Evolutionary conservation across 2,329 filamentous ascomycete genomes (phyloP).

Genomic region (Sordariomycetes sp.): DNA sequence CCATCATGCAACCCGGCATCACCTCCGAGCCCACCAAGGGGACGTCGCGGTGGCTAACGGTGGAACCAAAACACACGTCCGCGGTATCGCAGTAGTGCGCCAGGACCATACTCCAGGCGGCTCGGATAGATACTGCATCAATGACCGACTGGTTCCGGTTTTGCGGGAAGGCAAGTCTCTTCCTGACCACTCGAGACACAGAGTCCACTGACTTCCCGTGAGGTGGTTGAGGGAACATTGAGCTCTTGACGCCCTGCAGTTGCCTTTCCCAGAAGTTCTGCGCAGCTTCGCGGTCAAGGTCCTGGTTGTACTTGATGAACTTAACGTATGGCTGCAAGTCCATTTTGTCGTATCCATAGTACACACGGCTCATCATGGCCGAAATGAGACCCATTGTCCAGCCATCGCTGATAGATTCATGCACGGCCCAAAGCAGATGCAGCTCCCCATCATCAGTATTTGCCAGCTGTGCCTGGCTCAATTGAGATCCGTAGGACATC

Average conservation of each 20-base stretch:
- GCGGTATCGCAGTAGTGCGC: slow-evolving; percentile 8
- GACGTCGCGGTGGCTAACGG: slow-evolving; percentile 13
- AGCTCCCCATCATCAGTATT: slow-evolving; percentile 1
- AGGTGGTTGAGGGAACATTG: slow-evolving; percentile 3
- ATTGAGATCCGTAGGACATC: slow-evolving; percentile 7
- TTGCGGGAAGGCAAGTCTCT: slow-evolving; percentile 5
- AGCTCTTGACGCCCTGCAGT: slow-evolving; percentile 5
- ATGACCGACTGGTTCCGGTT: slow-evolving; percentile 8
- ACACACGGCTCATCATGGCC: slow-evolving; percentile 5
- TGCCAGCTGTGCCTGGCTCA: slow-evolving; percentile 6
- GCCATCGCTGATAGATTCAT: slow-evolving; percentile 19
- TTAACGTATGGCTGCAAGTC: slow-evolving; percentile 19
- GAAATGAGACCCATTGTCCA: slow-evolving; percentile 12
- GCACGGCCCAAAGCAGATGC: slow-evolving; percentile 13
- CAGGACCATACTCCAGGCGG: slow-evolving; percentile 14
- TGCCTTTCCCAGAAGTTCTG: slow-evolving; percentile 1
- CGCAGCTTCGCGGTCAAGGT: slow-evolving; percentile 10
- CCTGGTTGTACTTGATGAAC: slow-evolving; percentile 30
- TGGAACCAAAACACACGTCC: slow-evolving; percentile 12
- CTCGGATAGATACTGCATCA: slow-evolving; percentile 5
- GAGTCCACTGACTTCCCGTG: background rate
- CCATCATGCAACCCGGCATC: slow-evolving; percentile 9
- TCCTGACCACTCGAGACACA: background rate
- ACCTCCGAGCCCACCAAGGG: slow-evolving; percentile 11
- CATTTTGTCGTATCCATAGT: slow-evolving; percentile 9